Evolutionary conservation across 2,329 filamentous ascomycete species (phyloP).

Genomic region (Dothistroma pini): DNA sequence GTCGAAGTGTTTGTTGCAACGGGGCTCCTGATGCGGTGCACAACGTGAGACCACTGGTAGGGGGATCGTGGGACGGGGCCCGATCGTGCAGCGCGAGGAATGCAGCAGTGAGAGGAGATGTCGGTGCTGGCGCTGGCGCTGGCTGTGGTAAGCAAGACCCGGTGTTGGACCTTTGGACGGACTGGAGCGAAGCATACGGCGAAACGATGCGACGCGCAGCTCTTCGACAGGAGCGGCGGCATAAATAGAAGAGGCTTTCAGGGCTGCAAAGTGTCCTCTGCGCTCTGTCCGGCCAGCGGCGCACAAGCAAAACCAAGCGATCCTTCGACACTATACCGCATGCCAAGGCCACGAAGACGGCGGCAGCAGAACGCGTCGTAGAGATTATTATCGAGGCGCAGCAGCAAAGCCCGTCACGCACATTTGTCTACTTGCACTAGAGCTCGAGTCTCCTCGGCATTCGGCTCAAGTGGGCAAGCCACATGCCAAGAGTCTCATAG

Average conservation of each 20-base stretch:
- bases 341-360: background rate
- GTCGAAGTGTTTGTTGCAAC: constrained; percentile 6
- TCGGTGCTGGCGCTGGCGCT: constrained; percentile 1
- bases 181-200: background rate
- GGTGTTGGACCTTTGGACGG: constrained; percentile 13
- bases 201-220: background rate
- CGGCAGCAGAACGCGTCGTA: background rate
- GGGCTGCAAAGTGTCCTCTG: background rate
- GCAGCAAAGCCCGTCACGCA: background rate
- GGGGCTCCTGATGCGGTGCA: constrained; percentile 26
- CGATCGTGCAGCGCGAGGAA: background rate
- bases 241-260: constrained; percentile 2
- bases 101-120: background rate
- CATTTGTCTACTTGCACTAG: too few relatives aligned
- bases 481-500: too few relatives aligned
- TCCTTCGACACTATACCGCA: background rate
- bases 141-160: constrained; percentile 17
- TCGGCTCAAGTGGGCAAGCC: background rate
- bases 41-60: constrained; percentile 35
- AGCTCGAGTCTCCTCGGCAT: background rate
- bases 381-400: background rate
- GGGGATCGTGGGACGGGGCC: constrained; percentile 21
- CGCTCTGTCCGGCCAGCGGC: background rate
- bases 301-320: background rate
- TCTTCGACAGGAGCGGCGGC: background rate